Evolutionary conservation across 495 filamentous ascomycete species (phyloP), one percentile per base, ranked within the genome.

Genomic region (Penicillium nucicola): DNA sequence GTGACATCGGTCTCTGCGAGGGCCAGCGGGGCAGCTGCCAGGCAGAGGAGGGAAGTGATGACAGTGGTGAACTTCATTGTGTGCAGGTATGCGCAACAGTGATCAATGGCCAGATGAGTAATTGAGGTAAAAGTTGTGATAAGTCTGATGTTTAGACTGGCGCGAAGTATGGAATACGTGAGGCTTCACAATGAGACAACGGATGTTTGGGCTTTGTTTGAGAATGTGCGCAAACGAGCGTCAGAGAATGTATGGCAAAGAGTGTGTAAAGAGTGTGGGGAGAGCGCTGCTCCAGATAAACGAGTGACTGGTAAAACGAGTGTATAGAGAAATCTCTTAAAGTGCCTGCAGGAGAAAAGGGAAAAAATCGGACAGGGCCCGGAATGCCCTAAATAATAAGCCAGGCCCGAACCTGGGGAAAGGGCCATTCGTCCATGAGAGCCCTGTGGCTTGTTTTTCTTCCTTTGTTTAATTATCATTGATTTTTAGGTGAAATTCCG

Each of bases 1-100:
- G 66, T 71, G 42, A 42, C 55, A 42, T 54, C 61, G 15, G 50
- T 52, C 18, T 57, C 61, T 36, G 61, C 62, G 28, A 53, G 59
- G 38, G 61, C 62, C 22, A 68, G 38, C 43, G 61, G 64, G 51
- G 66, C 53, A 22, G 59, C 66, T 8, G 58, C 66, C 46, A 74
- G 43, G 60, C 64, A 72, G 62, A 72, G 59, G 42, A 69, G 40
- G 42, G 69, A 67, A 13, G 66, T 65, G 45, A 62, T 22, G 30
- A 74, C 54, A 31, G 69, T 42, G 52, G 45, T 55, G 47, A 72
- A 45, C 59, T 72, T 70, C 71, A 74, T 74, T 42, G 37, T 70
- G 47, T 30, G 30, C 39, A 51, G 42, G 19, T 37, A 17, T 17
- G 34, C 25, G 25, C 41, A 6, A 42, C 49, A 34, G 39, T 51